Evolutionary conservation across 176 grass and related monocot genomes (phyloP).

Genomic region (Phoenix dactylifera): DNA sequence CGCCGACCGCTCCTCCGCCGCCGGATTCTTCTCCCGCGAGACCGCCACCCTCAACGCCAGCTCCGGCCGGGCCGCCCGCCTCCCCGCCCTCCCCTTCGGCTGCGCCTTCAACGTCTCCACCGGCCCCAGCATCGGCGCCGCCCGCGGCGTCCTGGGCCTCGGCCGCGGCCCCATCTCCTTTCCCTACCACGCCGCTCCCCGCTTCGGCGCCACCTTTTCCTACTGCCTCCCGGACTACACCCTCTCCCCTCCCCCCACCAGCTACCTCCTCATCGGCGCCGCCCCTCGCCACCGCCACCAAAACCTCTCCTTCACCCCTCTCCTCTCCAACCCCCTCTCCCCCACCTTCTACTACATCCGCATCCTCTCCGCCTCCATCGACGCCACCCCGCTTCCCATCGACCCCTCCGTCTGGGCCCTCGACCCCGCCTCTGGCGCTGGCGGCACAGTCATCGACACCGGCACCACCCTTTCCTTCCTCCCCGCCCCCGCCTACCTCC

Average conservation of each 20-base stretch:
- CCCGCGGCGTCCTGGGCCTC: conserved; percentile 3
- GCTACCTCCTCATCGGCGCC: conserved; percentile 7
- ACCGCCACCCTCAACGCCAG: conserved; percentile 1
- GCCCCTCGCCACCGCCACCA: background rate
- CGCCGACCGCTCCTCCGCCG: conserved; percentile 4
- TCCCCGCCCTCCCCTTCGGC: conserved; percentile 7
- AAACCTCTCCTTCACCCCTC: conserved; percentile 8
- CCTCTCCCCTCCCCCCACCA: conserved; percentile 5
- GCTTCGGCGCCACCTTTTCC: conserved; percentile 3
- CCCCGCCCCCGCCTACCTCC: background rate
- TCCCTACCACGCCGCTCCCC: background rate
- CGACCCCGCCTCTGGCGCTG: background rate
- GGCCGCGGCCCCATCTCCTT: conserved; percentile 8
- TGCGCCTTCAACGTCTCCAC: conserved; percentile 13
- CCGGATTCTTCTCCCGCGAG: conserved; percentile 12
- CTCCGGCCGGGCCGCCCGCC: background rate
- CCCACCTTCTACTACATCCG: conserved; percentile 3
- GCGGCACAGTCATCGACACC: conserved; percentile 1
- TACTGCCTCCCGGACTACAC: conserved; percentile 9
- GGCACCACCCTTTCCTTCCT: conserved; percentile 5
- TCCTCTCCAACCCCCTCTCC: background rate
- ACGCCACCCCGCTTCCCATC: background rate
- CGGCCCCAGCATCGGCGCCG: background rate
- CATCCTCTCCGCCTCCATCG: background rate
- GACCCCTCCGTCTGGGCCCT: background rate